Conservation (phyloP, 2,329 filamentous ascomycete genomes). For the Cladobotryum protrusum region DNA sequence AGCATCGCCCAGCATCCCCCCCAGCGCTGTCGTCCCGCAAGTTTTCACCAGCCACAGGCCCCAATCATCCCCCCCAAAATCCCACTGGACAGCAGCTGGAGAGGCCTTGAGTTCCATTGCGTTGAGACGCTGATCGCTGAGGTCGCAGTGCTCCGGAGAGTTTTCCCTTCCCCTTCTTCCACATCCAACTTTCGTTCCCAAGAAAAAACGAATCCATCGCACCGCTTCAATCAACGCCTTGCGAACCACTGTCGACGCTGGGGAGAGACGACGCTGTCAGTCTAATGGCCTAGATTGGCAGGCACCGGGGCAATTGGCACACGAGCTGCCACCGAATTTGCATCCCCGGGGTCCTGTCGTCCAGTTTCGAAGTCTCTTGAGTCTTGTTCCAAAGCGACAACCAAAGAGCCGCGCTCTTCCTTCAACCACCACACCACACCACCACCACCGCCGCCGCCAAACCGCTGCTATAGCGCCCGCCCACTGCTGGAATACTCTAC, state of each 20-base stretch:
- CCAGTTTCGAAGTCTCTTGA: neutral
- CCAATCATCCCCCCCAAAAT: neutral
- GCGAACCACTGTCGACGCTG: slow-evolving; percentile 5
- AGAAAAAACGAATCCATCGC: too few relatives aligned
- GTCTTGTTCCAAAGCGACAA: neutral
- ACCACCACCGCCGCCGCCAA: slow-evolving; percentile 12
- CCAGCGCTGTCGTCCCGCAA: too few relatives aligned
- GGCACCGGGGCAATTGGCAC: slow-evolving; percentile 33
- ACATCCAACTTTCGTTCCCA: too few relatives aligned
- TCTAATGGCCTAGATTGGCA: slow-evolving; percentile 31
- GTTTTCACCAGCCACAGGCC: neutral
- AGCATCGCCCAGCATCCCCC: too few relatives aligned
- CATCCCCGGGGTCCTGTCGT: slow-evolving; percentile 19
- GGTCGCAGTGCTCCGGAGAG: too few relatives aligned
- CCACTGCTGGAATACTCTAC: neutral
- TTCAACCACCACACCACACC: slow-evolving; percentile 16
- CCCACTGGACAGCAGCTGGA: too few relatives aligned
- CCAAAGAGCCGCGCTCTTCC: too few relatives aligned
- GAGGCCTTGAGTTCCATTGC: too few relatives aligned
- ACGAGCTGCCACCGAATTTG: slow-evolving; percentile 31
- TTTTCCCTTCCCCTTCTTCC: too few relatives aligned
- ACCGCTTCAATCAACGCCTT: slow-evolving; percentile 3
- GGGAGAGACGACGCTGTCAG: slow-evolving; percentile 18
- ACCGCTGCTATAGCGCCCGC: slow-evolving; percentile 6
- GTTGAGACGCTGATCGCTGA: too few relatives aligned